phyloP scores from a whole-genome alignment of 2,329 filamentous ascomycete genomes.

The Iodosphaeria phyllophila region DNA sequence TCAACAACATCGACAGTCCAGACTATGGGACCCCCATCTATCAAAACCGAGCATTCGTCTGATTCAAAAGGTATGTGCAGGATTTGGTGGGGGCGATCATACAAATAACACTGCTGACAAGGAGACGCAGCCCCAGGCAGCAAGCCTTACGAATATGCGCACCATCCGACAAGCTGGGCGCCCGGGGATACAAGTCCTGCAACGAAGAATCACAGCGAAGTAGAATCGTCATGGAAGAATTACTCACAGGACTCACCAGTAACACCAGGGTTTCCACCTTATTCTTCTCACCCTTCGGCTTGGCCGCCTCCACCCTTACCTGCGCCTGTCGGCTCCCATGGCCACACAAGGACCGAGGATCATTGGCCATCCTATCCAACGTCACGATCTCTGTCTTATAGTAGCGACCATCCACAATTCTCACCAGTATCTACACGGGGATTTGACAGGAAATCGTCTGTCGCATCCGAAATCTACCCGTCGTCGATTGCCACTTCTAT shows the following conservation, averaged over 20 bases:
- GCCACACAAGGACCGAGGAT: constrained; percentile 20
- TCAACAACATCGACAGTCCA: constrained; percentile 22
- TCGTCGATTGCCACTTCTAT: constrained; percentile 8
- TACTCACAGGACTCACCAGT: constrained; percentile 31
- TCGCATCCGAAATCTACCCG: constrained; percentile 24
- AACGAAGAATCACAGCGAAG: constrained; percentile 21
- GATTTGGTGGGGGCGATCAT: too few species aligned
- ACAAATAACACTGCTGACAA: too few species aligned
- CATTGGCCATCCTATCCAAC: constrained; percentile 24
- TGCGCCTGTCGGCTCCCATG: constrained; percentile 16
- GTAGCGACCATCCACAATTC: constrained; percentile 23
- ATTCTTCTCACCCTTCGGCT: constrained; percentile 20
- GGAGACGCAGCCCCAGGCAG: constrained; percentile 13
- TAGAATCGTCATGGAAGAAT: constrained; percentile 26
- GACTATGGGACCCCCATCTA: constrained; percentile 23
- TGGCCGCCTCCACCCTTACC: constrained; percentile 17
- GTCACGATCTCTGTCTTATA: constrained; percentile 28
- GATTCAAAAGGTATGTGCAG: constrained; percentile 24
- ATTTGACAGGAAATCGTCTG: constrained; percentile 23
- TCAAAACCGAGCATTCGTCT: constrained; percentile 21
- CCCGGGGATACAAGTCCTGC: constrained; percentile 20
- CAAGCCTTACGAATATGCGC: constrained; percentile 20
- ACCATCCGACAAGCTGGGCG: constrained; percentile 24
- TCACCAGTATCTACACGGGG: constrained; percentile 17
- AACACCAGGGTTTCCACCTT: constrained; percentile 29